Base-by-base conservation (phyloP, 2,329 filamentous ascomycete genomes). In the Talaromyces amestolkiae region DNA sequence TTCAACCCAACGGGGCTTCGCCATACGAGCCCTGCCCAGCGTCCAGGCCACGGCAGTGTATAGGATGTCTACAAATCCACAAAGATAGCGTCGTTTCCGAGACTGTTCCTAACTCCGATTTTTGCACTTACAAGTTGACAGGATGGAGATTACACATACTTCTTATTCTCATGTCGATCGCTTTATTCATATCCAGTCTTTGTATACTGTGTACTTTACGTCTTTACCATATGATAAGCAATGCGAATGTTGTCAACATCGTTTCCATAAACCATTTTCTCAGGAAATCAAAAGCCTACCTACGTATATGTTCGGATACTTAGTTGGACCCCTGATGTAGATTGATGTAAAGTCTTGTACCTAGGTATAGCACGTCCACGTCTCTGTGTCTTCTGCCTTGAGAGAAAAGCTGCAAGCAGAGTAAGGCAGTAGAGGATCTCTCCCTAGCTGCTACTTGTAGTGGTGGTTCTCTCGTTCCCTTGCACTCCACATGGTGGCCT, bases 201-300 rank as follows among this genome's bases (percentile, higher is more conserved):
- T 56, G 33, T 39, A 39, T 33, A 37, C n/a, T 56, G 33, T 56
- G 33, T 56, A 56, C 31, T 37, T 37, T 56, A 56, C 49, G 33
- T 39, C 31, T 56, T 56, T 39, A 56, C 19, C 33, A 56, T 56
- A 56, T 56, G 61, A 60, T 60, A 19, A 45, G 31, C 70, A 71
- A 72, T 74, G 70, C 68, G 69, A 70, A n/a, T 53, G 17, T 53
- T n/a, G 17, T 27, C 13, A 53, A 53, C 49, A 7, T 53, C 49
- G 33, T 53, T 22, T 2, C 13, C 8, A 37, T 13, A 10, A 13
- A 37, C 35, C 9, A 10, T 11, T 37, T 37, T 10, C 35, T 13
- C 9, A 11, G 35, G 35, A 3, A 11, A 13, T 37, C 9, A 10
- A 37, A 37, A 37, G 35, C 35, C 35, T 37, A 13, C 35, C 10